These are phyloP conservation scores for Eimeria sp. DNA, from an alignment of 169 alveolate species.

Conservation along the genomic window DNA sequence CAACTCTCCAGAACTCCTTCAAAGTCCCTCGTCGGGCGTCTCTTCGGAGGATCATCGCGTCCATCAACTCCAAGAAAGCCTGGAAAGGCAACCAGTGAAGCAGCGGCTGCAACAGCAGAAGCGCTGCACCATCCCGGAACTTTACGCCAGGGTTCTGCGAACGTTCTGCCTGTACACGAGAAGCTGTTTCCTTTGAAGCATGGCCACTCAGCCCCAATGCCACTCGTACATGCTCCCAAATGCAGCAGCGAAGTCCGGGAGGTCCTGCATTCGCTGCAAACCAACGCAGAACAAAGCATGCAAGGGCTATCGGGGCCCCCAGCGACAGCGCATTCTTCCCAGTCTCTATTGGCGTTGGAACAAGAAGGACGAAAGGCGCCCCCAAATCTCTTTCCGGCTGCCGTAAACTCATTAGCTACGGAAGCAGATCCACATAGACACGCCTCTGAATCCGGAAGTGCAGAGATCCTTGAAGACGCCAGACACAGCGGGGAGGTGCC, in stretches of 20 bases:
- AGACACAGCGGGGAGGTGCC: not conserved
- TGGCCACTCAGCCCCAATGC: slow-evolving; percentile 24
- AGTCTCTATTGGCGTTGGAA: not conserved
- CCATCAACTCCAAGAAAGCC: slow-evolving; percentile 45
- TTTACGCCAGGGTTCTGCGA: not conserved
- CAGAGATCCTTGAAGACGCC: not conserved
- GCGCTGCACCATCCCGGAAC: not conserved
- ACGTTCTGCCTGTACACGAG: not conserved
- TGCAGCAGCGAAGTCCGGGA: not conserved
- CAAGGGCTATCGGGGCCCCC: not conserved
- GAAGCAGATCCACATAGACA: not conserved
- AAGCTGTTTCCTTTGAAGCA: slow-evolving; percentile 5
- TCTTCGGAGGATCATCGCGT: slow-evolving; percentile 29
- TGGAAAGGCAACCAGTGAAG: not conserved
- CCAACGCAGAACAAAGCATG: not conserved
- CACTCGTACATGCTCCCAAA: not conserved
- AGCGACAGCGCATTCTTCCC: slow-evolving; percentile 45
- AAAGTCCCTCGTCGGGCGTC: slow-evolving; percentile 41
- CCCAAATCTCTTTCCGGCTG: not conserved
- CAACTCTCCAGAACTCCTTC: not conserved
- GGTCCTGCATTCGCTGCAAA: not conserved
- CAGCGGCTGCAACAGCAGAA: slow-evolving; percentile 18
- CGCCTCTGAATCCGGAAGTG: not conserved
- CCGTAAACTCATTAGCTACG: not conserved
- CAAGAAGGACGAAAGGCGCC: not conserved